Evolutionary conservation across 1,284 basidiomycete genomes (phyloP), one percentile per base, ranked within the genome.

Genomic region (Trametes sp.): DNA sequence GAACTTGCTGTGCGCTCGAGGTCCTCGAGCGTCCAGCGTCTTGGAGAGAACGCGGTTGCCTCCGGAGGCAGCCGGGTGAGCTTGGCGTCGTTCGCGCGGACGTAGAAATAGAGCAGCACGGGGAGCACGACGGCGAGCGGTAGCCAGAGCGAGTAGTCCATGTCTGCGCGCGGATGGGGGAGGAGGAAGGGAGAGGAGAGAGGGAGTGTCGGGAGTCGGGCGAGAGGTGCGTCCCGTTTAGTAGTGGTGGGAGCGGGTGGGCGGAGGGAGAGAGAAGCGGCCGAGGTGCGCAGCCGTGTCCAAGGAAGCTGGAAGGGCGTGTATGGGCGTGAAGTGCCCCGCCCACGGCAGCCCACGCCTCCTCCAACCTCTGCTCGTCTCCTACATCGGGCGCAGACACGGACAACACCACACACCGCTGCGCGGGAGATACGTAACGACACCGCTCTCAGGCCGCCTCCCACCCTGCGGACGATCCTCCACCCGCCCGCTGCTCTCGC

Each of bases 81-180:
- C 55, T 81, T 81, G 26, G 67, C 74, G 69, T 88, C 86, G 70
- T 89, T 88, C 54, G 76, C 62, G 42, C 75, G 72, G 24, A 83
- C 73, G 71, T 88, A 89, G n/a, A 85, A 61, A 38, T 72, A 71
- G 33, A 71, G 24, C 13, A 75, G 58, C 23, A 71, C 21, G 6
- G 70, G 63, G 23, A 70, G 49, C 31, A 60, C 56, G 8, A 63
- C 31, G 28, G 57, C 54, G 38, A 70, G 44, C 19, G 61, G 35
- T 54, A 64, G 51, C 62, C 62, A 66, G 16, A 65, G 45, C 21
- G 60, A n/a, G 61, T 64, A 24, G 6, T 29, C 42, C 68, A 66
- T 64, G 16, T 26, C 46, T 11, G n/a, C 7, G 19, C 21, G 42
- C 8, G 38, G 14, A 7, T 8, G 11, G 44, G 19, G 44, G 21